A percentile compares a stretch with the other conserved stretches of the same genome.
phyloP scores from a whole-genome alignment of 805 yeast genomes.

The Candida peoriensis region DNA sequence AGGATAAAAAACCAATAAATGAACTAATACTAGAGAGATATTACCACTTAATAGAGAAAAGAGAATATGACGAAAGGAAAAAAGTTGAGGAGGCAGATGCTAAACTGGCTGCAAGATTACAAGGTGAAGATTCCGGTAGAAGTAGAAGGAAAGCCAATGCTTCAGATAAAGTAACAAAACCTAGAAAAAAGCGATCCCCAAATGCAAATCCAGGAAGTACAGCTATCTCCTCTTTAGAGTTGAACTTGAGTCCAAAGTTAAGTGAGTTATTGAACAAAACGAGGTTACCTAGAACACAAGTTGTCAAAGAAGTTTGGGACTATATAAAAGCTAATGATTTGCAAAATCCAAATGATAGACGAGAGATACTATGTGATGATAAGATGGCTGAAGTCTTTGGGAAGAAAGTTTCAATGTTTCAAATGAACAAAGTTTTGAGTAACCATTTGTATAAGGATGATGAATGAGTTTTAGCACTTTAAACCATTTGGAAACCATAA shows the following conservation, averaged over 20 bases:
- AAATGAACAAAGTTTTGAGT: constrained; percentile 49
- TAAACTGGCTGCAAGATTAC: constrained; percentile 45
- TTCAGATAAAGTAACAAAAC: constrained; percentile 6
- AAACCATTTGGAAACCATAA: no score
- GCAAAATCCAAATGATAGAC: constrained; percentile 62
- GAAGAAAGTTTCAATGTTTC: constrained; percentile 50
- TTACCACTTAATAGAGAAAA: constrained; percentile 38
- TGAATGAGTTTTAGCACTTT: no score
- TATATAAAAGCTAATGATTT: constrained; percentile 58
- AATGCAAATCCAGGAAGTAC: constrained; percentile 13
- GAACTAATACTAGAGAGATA: constrained; percentile 57
- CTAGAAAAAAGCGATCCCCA: constrained; percentile 9
- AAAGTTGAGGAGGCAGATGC: constrained; percentile 47
- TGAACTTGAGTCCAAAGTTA: constrained; percentile 46
- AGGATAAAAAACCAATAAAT: constrained; percentile 51
- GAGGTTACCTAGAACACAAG: constrained; percentile 58
- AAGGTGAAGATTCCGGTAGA: constrained; percentile 22
- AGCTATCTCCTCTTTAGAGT: constrained; percentile 34
- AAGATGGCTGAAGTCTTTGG: constrained; percentile 56
- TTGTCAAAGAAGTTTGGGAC: constrained; percentile 65
- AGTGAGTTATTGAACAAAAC: constrained; percentile 41
- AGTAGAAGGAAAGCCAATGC: constrained; percentile 11
- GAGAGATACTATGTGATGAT: constrained; percentile 63
- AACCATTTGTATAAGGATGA: constrained; percentile 41
- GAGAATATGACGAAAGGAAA: constrained; percentile 30